Evolutionary conservation across 768 basidiomycete genomes (phyloP).

Genomic region (Kwoniella newhampshirensis): DNA sequence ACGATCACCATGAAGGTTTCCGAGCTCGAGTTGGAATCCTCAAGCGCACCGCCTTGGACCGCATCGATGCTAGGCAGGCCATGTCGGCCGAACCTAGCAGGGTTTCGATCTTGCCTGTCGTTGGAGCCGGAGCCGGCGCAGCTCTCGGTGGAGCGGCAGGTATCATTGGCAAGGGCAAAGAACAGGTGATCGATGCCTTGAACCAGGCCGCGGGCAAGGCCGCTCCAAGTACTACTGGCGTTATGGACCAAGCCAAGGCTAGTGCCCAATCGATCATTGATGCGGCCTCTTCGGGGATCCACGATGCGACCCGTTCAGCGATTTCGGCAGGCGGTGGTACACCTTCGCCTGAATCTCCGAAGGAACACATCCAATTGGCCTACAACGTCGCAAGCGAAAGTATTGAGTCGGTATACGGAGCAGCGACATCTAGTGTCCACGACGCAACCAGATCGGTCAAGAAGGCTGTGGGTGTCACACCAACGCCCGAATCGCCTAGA

Average conservation of each 20-base stretch:
- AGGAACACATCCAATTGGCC: constrained; percentile 34
- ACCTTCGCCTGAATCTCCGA: constrained; percentile 34
- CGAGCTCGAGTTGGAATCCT: constrained; percentile 32
- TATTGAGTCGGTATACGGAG: constrained; percentile 12
- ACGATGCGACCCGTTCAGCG: constrained; percentile 38
- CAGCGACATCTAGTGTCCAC: constrained; percentile 11
- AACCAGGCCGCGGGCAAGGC: constrained; percentile 19
- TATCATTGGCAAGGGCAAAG: constrained; percentile 48
- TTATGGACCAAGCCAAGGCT: constrained; percentile 26
- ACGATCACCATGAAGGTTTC: constrained; percentile 43
- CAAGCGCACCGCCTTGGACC: constrained; percentile 36
- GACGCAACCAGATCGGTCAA: constrained; percentile 27
- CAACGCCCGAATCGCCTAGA: constrained; percentile 29
- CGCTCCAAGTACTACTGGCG: constrained; percentile 16
- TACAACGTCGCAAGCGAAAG: constrained; percentile 11
- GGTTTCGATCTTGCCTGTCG: constrained; percentile 40
- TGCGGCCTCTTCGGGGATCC: constrained; percentile 26
- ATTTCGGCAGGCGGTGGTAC: constrained; percentile 40
- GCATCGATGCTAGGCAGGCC: constrained; percentile 37
- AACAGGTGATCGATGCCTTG: constrained; percentile 47
- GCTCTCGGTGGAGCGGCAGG: constrained; percentile 28
- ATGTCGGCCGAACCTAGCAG: constrained; percentile 21
- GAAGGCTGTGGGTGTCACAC: constrained; percentile 30
- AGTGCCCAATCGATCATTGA: constrained; percentile 14
- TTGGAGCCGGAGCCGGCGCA: constrained; percentile 29